Evolutionary conservation across 176 grass and related monocot genomes (phyloP).

Genomic region (Alloteropsis semialata): DNA sequence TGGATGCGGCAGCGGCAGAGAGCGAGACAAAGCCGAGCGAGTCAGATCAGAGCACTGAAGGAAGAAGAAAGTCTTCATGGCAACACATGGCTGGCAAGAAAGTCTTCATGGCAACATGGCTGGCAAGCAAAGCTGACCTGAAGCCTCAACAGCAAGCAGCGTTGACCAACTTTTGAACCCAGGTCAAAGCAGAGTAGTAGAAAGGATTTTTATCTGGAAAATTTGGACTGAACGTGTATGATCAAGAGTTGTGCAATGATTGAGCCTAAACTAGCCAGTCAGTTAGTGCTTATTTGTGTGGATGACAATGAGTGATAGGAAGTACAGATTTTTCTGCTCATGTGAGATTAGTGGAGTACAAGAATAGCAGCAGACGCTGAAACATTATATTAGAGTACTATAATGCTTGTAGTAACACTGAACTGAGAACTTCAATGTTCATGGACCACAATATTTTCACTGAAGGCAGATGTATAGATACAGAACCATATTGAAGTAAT

Average conservation of each 20-base stretch:
- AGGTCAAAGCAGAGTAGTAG: background rate
- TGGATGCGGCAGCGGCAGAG: slow-evolving; percentile 25
- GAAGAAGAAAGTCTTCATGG: background rate
- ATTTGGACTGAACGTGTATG: background rate
- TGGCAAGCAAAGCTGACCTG: background rate
- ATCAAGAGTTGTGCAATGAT: background rate
- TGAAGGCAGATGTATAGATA: background rate
- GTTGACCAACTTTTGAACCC: slow-evolving; percentile 19
- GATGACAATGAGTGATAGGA: background rate
- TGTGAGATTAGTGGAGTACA: no score
- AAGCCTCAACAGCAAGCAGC: background rate
- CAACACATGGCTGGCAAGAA: background rate
- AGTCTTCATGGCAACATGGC: background rate
- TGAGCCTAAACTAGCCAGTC: background rate
- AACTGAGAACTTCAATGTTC: background rate
- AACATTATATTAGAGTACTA: background rate
- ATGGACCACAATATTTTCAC: background rate
- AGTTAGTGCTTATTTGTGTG: background rate
- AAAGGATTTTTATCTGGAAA: background rate
- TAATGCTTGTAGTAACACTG: background rate
- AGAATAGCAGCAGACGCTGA: background rate
- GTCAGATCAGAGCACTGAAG: background rate
- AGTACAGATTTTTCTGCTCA: background rate
- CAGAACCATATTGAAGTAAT: background rate
- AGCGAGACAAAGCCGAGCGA: background rate